Conservation (phyloP, 768 basidiomycete genomes). For the Trametes cinnabarina region DNA sequence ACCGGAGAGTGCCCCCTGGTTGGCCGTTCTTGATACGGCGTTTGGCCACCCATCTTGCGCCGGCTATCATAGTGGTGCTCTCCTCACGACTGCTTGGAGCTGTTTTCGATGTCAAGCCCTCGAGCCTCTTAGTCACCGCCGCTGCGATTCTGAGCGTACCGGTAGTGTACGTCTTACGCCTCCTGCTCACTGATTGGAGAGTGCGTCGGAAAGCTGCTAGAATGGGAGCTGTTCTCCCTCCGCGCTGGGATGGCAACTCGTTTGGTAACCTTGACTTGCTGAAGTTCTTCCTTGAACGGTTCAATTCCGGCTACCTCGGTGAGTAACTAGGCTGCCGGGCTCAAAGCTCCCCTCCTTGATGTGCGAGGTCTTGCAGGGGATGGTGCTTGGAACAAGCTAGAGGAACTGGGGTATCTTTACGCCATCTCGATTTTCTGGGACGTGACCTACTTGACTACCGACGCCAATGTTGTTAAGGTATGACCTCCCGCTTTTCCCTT, state of each 20-base stretch:
- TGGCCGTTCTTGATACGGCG: not conserved
- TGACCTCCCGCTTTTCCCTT: not conserved
- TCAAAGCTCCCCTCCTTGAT: too few relatives aligned
- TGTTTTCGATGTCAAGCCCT: not conserved
- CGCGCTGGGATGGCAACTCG: slow-evolving; percentile 30
- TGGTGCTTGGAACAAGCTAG: not conserved
- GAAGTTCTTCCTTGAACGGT: slow-evolving; percentile 11
- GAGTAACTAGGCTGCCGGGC: too few relatives aligned
- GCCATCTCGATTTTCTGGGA: not conserved
- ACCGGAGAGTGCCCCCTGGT: not conserved
- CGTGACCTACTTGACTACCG: not conserved
- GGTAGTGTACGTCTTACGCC: not conserved
- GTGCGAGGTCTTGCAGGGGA: too few relatives aligned
- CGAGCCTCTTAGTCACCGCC: not conserved
- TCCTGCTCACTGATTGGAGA: not conserved
- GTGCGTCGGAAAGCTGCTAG: not conserved
- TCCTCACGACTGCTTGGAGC: not conserved
- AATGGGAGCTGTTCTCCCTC: slow-evolving; percentile 20
- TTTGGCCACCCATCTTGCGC: not conserved
- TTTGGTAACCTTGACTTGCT: slow-evolving; percentile 37
- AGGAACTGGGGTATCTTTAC: not conserved
- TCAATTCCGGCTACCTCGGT: slow-evolving; percentile 37
- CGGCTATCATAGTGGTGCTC: not conserved
- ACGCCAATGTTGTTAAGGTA: slow-evolving; percentile 5
- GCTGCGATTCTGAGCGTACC: slow-evolving; percentile 4